phyloP scores from a whole-genome alignment of 2,329 filamentous ascomycete genomes.

The Incumbomyces lentus region DNA sequence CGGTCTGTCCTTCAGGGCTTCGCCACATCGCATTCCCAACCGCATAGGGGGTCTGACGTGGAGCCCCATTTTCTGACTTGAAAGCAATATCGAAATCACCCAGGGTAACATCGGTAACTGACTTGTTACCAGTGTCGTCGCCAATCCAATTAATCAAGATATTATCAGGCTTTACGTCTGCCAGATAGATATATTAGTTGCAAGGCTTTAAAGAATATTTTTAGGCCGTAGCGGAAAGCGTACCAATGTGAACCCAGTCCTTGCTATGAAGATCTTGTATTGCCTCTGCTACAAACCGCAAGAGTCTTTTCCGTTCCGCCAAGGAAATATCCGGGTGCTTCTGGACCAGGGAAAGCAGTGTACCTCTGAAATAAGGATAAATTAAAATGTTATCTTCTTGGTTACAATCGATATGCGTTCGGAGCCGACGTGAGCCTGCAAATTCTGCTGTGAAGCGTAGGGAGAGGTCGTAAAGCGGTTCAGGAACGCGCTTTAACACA shows the following conservation, averaged over 20 bases:
- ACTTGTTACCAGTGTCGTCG: constrained; percentile 25
- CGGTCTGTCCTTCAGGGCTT: constrained; percentile 29
- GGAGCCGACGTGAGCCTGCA: constrained; percentile 24
- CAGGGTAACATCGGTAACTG: constrained; percentile 25
- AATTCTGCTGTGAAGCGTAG: constrained; percentile 26
- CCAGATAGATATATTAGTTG: constrained; percentile 15
- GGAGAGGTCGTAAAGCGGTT: constrained; percentile 25
- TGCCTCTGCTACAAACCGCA: constrained; percentile 26
- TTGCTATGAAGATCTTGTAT: constrained; percentile 29
- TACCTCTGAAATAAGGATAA: constrained; percentile 27
- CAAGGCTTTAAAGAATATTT: constrained; percentile 18
- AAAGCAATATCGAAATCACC: constrained; percentile 30
- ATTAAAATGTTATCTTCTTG: constrained; percentile 26
- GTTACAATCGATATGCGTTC: constrained; percentile 29
- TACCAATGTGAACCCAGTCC: constrained; percentile 30
- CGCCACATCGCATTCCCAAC: constrained; percentile 33
- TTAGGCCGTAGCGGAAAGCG: constrained; percentile 4
- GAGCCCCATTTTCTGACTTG: constrained; percentile 23
- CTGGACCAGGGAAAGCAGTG: constrained; percentile 26
- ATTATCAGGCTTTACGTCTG: constrained; percentile 34
- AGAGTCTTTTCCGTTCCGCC: constrained; percentile 25
- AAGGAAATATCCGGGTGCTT: constrained; percentile 24
- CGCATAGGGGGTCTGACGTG: constrained; percentile 21
- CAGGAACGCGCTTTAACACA: constrained; percentile 26
- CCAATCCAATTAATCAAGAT: constrained; percentile 28